Base-by-base conservation (phyloP, 2,329 filamentous ascomycete genomes). In the Cercospora nicotianae region DNA sequence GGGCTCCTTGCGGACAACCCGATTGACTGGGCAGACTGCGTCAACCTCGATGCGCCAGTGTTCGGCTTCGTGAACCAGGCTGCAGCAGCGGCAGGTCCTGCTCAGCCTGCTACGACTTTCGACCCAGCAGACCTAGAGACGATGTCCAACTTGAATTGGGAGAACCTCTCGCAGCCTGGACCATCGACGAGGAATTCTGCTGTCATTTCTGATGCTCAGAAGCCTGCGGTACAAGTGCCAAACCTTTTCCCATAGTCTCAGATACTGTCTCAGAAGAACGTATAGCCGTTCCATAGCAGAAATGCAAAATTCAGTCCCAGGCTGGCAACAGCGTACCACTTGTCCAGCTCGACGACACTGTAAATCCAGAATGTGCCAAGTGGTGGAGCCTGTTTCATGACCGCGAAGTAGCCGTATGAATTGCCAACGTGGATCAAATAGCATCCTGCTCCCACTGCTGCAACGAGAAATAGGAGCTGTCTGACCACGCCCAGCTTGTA, bases 321-420 rank as follows among this genome's bases (percentile, higher is more conserved):
- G 55, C 85, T 87, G n/a, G 81, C 75, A 26, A 90, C 81, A 0
- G 91, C 91, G 75, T 87, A 89, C 0, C 83, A 75, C 48, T 96
- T 82, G 65, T 92, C 86, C 80, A 97, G 86, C 81, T 99, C 95
- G 58, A 98, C 85, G 23, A 98, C 90, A 33, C 91, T 89, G 93
- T 94, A 98, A 4, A 98, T 86, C 94, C 94, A 98, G 18, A 98
- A 79, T 48, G 92, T 94, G 0, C 93, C 95, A 13, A 97, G 79
- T 5, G 93, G 89, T n/a, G 95, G 95, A 0, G 93, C 91, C 70
- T 88, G 89, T 82, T 97, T 96, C 92, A 98, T 94, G 20, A 96
- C 89, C 6, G 91, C 91, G 73, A 96, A 88, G 75, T 97, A 98
- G 4, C 90, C 88, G 72, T 89, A 87, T 31, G 83, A 85, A 75